Base-by-base conservation (phyloP, 805 yeast genomes). In the Torulaspora gathmanii region DNA sequence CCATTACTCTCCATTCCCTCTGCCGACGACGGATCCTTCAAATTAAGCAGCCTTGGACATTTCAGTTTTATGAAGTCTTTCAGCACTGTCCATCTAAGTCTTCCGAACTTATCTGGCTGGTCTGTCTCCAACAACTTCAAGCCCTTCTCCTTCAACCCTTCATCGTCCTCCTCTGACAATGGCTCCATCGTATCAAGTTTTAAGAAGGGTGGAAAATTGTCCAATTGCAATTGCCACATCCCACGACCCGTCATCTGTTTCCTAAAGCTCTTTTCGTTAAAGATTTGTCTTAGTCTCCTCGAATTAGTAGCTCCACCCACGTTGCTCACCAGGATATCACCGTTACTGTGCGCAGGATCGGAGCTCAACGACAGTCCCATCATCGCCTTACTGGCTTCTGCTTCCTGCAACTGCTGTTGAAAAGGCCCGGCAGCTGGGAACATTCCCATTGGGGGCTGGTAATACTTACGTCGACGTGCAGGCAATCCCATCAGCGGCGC, bases 61-160 rank as follows among this genome's bases (percentile, higher is more conserved):
- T 61, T 62, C 29, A 57, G 45, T 41, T 68, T 63, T 10, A 70
- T 54, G 33, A 59, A 63, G 47, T 70, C 74, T 50, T 69, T 69
- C 13, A 70, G 42, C 1, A 65, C 64, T 11, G 61, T 65, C 73
- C 73, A 70, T 44, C 64, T 57, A 6, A 64, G 47, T 38, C 62
- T 61, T 8, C 61, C 60, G 45, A 44, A 62, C 37, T 51, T 54
- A 12, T 60, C 64, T 17, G 62, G 51, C 25, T 54, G 52, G 22
- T 54, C 50, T 8, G 63, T 61, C 9, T 43, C 48, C 19, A 55
- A 40, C 22, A 37, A 17, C 19, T 33, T 36, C 19, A 48, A 26
- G 4, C 47, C 49, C 37, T 40, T 41, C 19, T 40, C 39, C n/a
- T 37, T 33, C 22, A 42, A 17, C 11, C 20, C 26, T n/a, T 23